Base-by-base conservation (phyloP, 163 green algal genomes). In the Scenedesmus sp. region DNA sequence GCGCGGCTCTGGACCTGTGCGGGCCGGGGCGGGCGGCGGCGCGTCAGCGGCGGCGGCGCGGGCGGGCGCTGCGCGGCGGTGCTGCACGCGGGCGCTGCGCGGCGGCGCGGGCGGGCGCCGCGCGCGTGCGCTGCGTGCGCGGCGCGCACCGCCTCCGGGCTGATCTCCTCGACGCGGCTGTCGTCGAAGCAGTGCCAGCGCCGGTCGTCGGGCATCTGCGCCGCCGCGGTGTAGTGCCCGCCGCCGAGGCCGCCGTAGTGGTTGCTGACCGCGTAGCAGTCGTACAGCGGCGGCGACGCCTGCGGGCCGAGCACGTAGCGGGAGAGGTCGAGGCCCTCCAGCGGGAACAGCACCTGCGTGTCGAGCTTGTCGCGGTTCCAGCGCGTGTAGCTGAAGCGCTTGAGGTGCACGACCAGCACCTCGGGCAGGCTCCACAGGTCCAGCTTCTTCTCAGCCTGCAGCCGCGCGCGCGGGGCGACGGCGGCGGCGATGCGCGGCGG, bases 151-250 rank as follows among this genome's bases (percentile, higher is more conserved):
- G 17, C 50, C 13, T 77, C 69, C 9, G 69, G 18, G n/a, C 34
- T 28, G 36, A 63, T 70, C 42, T 73, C 60, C 24, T 77, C 60
- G 3, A 96, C 89, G 47, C 83, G 65, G 78, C 70, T 89, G 88
- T 98, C 95, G 63, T 98, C 92, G 83, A 96, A 98, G 60, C 83
- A 87, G 79, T 94, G 89, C 95, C 95, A 98, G 31, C 83, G 84
- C 24, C 75, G 73, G 57, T 82, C 81, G 60, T 85, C 89, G 3
- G 85, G 86, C 80, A 95, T 77, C 57, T 91, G 84, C 29, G 80
- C 90, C 63, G 90, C 96, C 0, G 96, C 96, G 0, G 94, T 98
- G 90, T 99, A 99, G 87, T 99, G 96, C 4, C 96, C 96, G 0
- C 95, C 95, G 33, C 95, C 95, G 81, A 97, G 64, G 22, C 88